A percentile compares a stretch with the other conserved stretches of the same genome.
phyloP scores from a whole-genome alignment of 2,329 filamentous ascomycete genomes.

The Hyphodiscus sp. region DNA sequence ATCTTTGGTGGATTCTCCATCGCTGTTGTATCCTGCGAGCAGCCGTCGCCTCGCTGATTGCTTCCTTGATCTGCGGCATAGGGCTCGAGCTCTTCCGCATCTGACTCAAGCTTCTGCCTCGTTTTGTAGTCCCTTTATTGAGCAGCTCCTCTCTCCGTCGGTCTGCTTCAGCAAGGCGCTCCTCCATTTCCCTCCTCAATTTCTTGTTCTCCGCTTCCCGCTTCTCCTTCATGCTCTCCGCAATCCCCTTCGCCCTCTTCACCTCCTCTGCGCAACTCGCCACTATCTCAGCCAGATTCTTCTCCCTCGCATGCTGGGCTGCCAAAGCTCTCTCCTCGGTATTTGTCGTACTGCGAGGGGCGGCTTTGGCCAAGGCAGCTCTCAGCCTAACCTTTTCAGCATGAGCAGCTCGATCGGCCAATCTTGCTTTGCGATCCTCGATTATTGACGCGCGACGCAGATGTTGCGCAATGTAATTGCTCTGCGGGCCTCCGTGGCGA shows the following conservation, averaged over 20 bases:
- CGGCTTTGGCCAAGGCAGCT: slow-evolving; percentile 67
- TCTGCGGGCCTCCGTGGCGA: slow-evolving; percentile 55
- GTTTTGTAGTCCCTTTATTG: slow-evolving; percentile 44
- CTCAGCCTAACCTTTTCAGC: slow-evolving; percentile 76
- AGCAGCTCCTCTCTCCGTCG: slow-evolving; percentile 60
- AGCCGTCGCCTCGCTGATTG: slow-evolving; percentile 54
- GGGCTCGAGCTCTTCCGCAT: slow-evolving; percentile 43
- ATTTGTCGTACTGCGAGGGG: slow-evolving; percentile 54
- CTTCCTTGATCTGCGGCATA: slow-evolving; percentile 42
- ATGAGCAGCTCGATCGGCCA: slow-evolving; percentile 75
- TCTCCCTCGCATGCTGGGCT: slow-evolving; percentile 70
- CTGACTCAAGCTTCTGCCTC: slow-evolving; percentile 47
- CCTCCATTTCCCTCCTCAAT: slow-evolving; percentile 69
- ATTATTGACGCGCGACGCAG: slow-evolving; percentile 74
- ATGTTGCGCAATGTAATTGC: slow-evolving; percentile 72
- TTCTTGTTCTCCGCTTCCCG: slow-evolving; percentile 67
- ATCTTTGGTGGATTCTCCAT: slow-evolving; percentile 57
- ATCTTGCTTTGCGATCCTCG: slow-evolving; percentile 70
- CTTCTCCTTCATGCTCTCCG: slow-evolving; percentile 74
- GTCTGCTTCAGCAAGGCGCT: slow-evolving; percentile 72
- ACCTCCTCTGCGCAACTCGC: slow-evolving; percentile 79
- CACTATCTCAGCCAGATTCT: slow-evolving; percentile 75
- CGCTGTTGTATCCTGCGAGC: slow-evolving; percentile 61
- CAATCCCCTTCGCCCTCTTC: slow-evolving; percentile 73
- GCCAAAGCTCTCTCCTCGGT: slow-evolving; percentile 73